Conservation (phyloP, 208 protist genomes). For the Acanthamoeba rhysodes region DNA sequence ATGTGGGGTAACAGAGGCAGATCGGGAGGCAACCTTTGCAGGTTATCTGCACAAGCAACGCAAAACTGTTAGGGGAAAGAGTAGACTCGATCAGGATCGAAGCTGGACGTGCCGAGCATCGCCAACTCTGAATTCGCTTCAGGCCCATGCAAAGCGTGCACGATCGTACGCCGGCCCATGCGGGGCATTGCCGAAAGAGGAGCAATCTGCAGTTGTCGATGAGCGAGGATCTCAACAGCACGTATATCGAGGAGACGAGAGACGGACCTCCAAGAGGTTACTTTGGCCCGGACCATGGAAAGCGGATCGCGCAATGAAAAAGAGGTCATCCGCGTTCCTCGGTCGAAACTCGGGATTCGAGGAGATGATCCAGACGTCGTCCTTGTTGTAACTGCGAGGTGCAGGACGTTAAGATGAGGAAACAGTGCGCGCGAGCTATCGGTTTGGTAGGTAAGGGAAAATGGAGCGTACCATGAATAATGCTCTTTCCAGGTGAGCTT, state of each 20-base stretch:
- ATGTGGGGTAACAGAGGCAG: constrained; percentile 30
- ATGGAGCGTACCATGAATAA: constrained; percentile 20
- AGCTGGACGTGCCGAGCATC: constrained; percentile 16
- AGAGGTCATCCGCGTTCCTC: constrained; percentile 64
- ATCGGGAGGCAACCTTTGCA: neutral
- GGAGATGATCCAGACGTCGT: constrained; percentile 76
- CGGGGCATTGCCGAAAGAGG: constrained; percentile 49
- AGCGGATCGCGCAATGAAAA: constrained; percentile 73
- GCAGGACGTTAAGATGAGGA: too few species aligned
- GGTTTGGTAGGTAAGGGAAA: neutral
- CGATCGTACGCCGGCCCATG: constrained; percentile 37
- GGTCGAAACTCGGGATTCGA: constrained; percentile 62
- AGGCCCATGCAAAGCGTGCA: constrained; percentile 67
- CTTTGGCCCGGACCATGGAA: constrained; percentile 67
- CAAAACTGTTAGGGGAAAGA: neutral
- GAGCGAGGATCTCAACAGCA: neutral
- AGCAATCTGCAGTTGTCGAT: constrained; percentile 39
- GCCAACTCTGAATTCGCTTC: constrained; percentile 46
- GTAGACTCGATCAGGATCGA: neutral
- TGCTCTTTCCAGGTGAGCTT: constrained; percentile 71
- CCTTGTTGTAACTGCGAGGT: constrained; percentile 66
- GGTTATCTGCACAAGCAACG: constrained; percentile 32
- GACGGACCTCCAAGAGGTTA: constrained; percentile 45
- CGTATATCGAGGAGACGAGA: neutral
- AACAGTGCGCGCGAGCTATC: neutral